Base-by-base conservation (phyloP, 2,329 filamentous ascomycete species). In the Cyclaneusma minus region DNA sequence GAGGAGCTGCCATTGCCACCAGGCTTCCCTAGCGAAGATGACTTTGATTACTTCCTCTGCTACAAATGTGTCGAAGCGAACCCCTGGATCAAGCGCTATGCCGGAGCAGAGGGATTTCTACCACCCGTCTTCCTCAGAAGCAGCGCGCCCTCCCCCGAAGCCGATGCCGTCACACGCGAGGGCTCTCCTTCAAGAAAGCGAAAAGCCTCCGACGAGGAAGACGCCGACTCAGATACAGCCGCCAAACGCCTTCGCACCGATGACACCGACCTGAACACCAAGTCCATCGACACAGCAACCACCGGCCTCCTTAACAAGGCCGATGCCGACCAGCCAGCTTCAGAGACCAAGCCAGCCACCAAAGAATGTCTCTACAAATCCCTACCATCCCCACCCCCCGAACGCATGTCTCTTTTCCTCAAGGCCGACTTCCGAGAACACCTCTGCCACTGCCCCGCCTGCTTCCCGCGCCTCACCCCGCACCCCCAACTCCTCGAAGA, bases 1-100 rank as follows among this genome's bases (percentile, higher is more conserved):
- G 68, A 69, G 4, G 68, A 73, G 4, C 57, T 67, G 0, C 80
- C 82, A 1, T 58, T 82, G 29, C 87, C 87, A 1, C 71, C 78
- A 0, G 83, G 83, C 1, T 98, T 98, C 39, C 89, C 89, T 0
- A 62, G 65, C 0, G 87, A 95, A 41, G 83, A 93, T 15, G 72
- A 78, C 16, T 98, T 98, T 37, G 83, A 91, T 28, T 70, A 76
- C 15, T 78, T 95, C 43, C 65, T 98, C 19, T 98, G 89, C 58
- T 93, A 89, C 58, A 91, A 92, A 47, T 98, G 89, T 41, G 66
- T 92, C 9, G 73, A 85, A 21, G 70, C 83, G 2, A 70, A 84
- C 40, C 81, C 84, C 0, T 98, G 89, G 89, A 76, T 95, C 49
- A 91, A 87, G 55, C 62, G 63, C 35, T 95, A 95, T 46, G 84